Evolutionary conservation across 257 asterid species (phyloP).

Genomic region (Linderniella brevidens): DNA sequence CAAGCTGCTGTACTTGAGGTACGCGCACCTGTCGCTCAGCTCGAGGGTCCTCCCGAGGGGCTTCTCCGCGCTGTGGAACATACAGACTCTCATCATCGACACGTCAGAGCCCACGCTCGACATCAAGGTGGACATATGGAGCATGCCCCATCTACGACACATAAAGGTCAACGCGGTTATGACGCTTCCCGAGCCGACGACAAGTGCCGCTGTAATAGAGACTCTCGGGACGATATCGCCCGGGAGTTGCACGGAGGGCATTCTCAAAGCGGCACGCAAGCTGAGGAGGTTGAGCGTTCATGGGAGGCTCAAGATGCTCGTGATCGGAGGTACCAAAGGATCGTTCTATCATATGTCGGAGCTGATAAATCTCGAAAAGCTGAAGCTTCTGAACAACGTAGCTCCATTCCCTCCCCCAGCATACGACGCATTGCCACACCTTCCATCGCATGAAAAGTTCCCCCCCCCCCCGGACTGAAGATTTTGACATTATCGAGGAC

Average conservation of each 20-base stretch:
- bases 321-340: not conserved
- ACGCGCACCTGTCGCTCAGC: not conserved
- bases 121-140: too few species aligned
- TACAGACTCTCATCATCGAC: not conserved
- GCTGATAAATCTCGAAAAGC: too few species aligned
- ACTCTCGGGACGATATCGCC: constrained; percentile 1
- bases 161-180: not conserved
- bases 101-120: too few species aligned
- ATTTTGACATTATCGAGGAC: too few species aligned
- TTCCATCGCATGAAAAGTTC: too few species aligned
- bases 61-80: not conserved
- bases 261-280: not conserved
- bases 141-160: not conserved
- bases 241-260: not conserved
- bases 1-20: not conserved
- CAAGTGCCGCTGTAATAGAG: not conserved
- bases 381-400: too few species aligned
- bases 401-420: too few species aligned
- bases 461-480: too few species aligned
- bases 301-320: not conserved
- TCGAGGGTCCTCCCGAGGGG: not conserved
- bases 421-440: too few species aligned
- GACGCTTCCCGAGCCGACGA: not conserved
- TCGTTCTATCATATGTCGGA: not conserved
- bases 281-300: not conserved